These are phyloP conservation scores for Pythium rishiriense DNA, from an alignment of 352 stramenopile species.

Conservation along the genomic window DNA sequence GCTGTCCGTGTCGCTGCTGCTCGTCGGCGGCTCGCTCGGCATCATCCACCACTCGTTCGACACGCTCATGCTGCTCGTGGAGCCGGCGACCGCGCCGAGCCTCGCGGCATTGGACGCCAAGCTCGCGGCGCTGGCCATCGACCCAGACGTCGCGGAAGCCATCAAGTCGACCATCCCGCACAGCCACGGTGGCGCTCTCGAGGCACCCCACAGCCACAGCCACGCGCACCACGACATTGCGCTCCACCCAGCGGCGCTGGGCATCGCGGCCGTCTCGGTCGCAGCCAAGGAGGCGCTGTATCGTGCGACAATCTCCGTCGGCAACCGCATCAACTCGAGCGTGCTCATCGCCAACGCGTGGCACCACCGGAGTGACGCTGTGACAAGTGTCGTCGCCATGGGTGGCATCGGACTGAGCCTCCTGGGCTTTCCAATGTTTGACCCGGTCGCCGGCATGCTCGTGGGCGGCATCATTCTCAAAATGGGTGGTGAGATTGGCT, in stretches of 20 bases:
- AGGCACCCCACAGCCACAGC: slow-evolving; percentile 5
- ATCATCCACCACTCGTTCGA: slow-evolving; percentile 75
- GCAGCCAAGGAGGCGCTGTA: slow-evolving; percentile 92
- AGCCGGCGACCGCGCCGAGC: slow-evolving; percentile 25
- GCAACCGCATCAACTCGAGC: slow-evolving; percentile 86
- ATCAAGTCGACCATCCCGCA: slow-evolving; percentile 33
- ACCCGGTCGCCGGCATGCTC: slow-evolving; percentile 65
- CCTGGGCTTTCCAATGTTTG: slow-evolving; percentile 58
- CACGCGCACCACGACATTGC: slow-evolving; percentile 22
- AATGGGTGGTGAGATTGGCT: slow-evolving; percentile 74
- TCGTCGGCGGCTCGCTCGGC: slow-evolving; percentile 61
- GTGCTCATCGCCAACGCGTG: slow-evolving; percentile 96
- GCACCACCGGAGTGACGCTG: slow-evolving; percentile 89
- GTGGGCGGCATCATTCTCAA: slow-evolving; percentile 79
- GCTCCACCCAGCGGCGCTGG: slow-evolving; percentile 68
- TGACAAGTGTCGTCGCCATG: slow-evolving; percentile 81
- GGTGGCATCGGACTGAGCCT: slow-evolving; percentile 64
- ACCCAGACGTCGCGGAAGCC: slow-evolving; percentile 34
- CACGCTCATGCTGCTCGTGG: slow-evolving; percentile 51
- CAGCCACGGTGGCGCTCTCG: slow-evolving; percentile 6
- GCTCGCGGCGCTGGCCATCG: slow-evolving; percentile 27
- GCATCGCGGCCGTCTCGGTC: slow-evolving; percentile 87
- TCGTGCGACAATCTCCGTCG: slow-evolving; percentile 90
- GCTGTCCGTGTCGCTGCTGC: slow-evolving; percentile 58
- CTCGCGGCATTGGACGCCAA: slow-evolving; percentile 30